phyloP scores from a whole-genome alignment of 1,139 yeast genomes.

The Zhuliangozyma parablackwelliae region DNA sequence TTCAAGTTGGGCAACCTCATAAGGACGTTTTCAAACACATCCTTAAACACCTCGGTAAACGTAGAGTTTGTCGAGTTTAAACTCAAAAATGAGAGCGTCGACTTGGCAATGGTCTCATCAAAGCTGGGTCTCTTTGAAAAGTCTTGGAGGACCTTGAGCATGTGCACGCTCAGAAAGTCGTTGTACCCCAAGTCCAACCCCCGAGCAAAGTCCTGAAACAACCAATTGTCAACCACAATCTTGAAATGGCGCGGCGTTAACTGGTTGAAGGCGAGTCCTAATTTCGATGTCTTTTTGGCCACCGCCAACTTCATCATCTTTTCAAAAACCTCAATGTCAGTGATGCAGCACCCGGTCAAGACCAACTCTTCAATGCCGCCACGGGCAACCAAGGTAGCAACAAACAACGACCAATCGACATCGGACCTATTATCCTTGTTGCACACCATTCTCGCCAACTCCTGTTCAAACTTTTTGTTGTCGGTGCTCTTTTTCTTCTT shows the following conservation, averaged over 20 bases:
- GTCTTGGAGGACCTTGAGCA: conserved; percentile 24
- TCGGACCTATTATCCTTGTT: conserved; percentile 55
- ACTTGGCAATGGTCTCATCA: conserved; percentile 18
- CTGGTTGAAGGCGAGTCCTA: conserved; percentile 69
- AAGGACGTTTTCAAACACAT: conserved; percentile 27
- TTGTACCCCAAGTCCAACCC: conserved; percentile 74
- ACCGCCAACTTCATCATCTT: conserved; percentile 52
- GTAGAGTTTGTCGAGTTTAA: conserved; percentile 62
- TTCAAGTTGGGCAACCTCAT: conserved; percentile 48
- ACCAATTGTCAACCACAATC: conserved; percentile 42
- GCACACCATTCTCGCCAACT: conserved; percentile 51
- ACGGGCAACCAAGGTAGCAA: conserved; percentile 50
- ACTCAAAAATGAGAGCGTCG: conserved; percentile 56
- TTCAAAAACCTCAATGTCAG: conserved; percentile 43
- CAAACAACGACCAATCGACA: conserved; percentile 75
- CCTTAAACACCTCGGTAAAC: conserved; percentile 29
- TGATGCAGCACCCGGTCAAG: conserved; percentile 71
- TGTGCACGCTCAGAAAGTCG: conserved; percentile 44
- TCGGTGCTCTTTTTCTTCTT: conserved; percentile 50
- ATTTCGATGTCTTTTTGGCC: conserved; percentile 40
- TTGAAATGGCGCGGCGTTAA: conserved; percentile 48
- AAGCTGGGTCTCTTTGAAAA: conserved; percentile 16
- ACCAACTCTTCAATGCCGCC: conserved; percentile 82
- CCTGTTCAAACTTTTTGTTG: conserved; percentile 31
- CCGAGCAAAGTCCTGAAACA: conserved; percentile 30